Conservation (phyloP, 176 grass and related monocot genomes). For the Musa acuminata region DNA sequence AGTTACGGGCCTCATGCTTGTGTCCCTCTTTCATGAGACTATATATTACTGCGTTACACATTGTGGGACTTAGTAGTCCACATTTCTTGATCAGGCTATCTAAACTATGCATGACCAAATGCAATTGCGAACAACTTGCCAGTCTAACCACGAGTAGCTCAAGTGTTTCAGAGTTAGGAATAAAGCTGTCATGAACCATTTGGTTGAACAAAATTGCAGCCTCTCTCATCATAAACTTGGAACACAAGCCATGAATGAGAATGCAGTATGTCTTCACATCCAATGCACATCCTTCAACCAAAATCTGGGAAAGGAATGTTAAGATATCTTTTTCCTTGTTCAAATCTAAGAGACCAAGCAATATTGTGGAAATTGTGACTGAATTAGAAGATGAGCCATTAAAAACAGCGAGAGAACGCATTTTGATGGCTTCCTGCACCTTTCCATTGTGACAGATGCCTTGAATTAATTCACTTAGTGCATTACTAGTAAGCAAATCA, state of each 20-base stretch:
- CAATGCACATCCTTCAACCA: constrained; percentile 42
- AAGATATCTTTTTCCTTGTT: constrained; percentile 37
- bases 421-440: constrained; percentile 31
- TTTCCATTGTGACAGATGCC: constrained; percentile 38
- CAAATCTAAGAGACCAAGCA: constrained; percentile 28
- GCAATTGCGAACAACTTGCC: constrained; percentile 34
- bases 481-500: constrained; percentile 20
- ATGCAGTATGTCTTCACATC: constrained; percentile 26
- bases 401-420: constrained; percentile 37
- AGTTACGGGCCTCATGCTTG: constrained; percentile 40
- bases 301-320: constrained; percentile 42
- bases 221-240: constrained; percentile 23
- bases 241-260: constrained; percentile 38
- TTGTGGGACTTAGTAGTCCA: constrained; percentile 29
- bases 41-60: constrained; percentile 48
- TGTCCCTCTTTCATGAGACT: constrained; percentile 51
- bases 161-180: constrained; percentile 45
- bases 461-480: constrained; percentile 34
- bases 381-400: constrained; percentile 30
- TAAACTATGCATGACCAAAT: constrained; percentile 37
- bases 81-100: constrained; percentile 26
- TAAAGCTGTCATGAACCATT: constrained; percentile 38
- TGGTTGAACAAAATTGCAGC: constrained; percentile 44
- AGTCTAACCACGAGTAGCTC: constrained; percentile 37
- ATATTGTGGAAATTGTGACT: constrained; percentile 32